Evolutionary conservation across 106 monocot species (phyloP), one percentile per base, ranked within the genome.

Genomic region (Dioscorea dumetorum): DNA sequence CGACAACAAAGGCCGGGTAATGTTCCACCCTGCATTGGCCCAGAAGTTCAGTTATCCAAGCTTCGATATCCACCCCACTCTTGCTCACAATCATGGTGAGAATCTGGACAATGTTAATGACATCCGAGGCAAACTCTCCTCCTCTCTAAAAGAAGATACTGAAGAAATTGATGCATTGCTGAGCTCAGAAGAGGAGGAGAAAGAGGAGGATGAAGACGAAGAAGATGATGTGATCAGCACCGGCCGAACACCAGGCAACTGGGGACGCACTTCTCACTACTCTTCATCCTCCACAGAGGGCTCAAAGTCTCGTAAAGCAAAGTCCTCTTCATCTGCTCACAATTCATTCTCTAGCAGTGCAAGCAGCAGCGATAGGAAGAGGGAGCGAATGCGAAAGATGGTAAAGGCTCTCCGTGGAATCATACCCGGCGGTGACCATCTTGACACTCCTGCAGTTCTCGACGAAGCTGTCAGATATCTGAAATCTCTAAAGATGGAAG

Each of bases 401-500:
- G 87, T 91, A 18, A 80, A 77, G 60, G 80, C 70, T 54, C 72
- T 91, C 14, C 73, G 82, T 32, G 87, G 79, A 19, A 91, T 91
- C 24, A 72, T 91, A 22, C 87, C 91, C 16, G 91, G 85, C 22
- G 85, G 84, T 11, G 77, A 91, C 12, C 67, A 64, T 49, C 74
- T 91, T 77, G 87, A 88, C 67, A 76, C 91, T 34, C 63, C 80
- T 18, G 70, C 78, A 1, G 57, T 91, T 41, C 77, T 91, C 24
- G 91, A 88, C 69, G 91, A 91, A 48, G 84, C 91, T 22, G 82
- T 91, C 66, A 79, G 50, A 21, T 91, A 91, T 70, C 76, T 91
- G 54, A 91, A 88, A 65, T 91, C 82, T 57, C 88, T 91, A 61
- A 87, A 88, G 49, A 35, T 74, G 67, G 87, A 91, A 81, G 80